phyloP scores from a whole-genome alignment of 78 protist species.

The Mantamonas sphyraenae region DNA sequence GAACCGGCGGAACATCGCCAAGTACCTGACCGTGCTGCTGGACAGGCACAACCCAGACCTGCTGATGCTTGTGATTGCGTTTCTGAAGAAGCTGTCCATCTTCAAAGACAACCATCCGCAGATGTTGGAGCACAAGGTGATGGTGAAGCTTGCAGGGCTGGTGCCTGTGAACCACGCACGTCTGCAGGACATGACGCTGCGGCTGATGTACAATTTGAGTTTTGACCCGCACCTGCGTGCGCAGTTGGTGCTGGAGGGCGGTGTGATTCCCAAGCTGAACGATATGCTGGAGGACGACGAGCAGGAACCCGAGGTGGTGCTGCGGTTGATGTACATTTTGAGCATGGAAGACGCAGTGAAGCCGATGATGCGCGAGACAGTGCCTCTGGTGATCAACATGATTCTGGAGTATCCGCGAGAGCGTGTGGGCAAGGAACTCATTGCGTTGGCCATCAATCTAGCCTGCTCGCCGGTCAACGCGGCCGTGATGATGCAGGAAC shows the following conservation, averaged over 20 bases:
- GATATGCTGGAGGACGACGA: neutral
- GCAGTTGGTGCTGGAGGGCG: neutral
- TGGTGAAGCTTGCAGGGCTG: neutral
- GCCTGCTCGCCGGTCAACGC: neutral
- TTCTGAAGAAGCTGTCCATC: slow-evolving; percentile 14
- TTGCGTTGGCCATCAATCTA: too few relatives aligned
- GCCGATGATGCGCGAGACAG: neutral
- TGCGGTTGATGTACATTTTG: slow-evolving; percentile 14
- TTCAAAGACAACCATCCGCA: slow-evolving; percentile 14
- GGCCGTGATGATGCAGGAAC: neutral
- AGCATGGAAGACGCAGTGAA: neutral
- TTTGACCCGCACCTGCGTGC: neutral
- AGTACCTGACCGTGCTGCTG: neutral
- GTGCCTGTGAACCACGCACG: neutral
- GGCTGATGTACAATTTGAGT: slow-evolving; percentile 10
- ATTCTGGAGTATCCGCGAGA: neutral
- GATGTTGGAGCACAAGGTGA: neutral
- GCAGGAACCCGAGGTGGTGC: neutral
- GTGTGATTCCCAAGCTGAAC: neutral
- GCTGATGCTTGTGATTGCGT: slow-evolving; percentile 1
- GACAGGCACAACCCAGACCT: slow-evolving; percentile 2
- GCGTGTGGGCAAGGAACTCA: neutral
- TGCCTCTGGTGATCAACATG: neutral
- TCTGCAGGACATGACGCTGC: slow-evolving; percentile 1
- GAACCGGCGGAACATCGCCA: neutral